A percentile compares a stretch with the other conserved stretches of the same genome.
phyloP scores from a whole-genome alignment of 768 basidiomycete species.

The Nevesoporus exiguus region DNA sequence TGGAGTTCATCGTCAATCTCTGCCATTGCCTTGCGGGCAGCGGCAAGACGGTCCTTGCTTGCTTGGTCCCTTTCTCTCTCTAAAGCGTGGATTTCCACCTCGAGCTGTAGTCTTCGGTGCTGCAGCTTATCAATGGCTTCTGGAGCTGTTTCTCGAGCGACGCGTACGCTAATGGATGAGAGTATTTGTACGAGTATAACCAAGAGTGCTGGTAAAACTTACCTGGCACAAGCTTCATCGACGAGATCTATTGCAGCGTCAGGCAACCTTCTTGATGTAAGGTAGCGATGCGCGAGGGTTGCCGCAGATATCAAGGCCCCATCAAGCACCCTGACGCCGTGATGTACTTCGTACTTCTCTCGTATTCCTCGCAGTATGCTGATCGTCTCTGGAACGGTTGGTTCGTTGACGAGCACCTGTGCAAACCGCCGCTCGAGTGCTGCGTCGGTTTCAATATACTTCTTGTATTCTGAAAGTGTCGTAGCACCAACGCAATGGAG shows the following conservation, averaged over 20 bases:
- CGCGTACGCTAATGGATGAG: slow-evolving; percentile 59
- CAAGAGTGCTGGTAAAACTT: slow-evolving; percentile 20
- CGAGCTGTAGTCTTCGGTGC: slow-evolving; percentile 82
- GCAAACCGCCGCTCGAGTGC: slow-evolving; percentile 91
- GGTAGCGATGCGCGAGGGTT: slow-evolving; percentile 87
- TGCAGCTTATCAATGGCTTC: slow-evolving; percentile 92
- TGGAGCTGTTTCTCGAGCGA: slow-evolving; percentile 91
- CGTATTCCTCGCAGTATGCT: slow-evolving; percentile 91
- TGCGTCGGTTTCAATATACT: slow-evolving; percentile 91
- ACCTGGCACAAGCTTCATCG: slow-evolving; percentile 90
- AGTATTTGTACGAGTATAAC: not conserved
- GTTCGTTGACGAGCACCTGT: slow-evolving; percentile 91
- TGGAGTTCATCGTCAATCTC: slow-evolving; percentile 82
- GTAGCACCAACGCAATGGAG: slow-evolving; percentile 82
- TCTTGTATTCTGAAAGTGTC: slow-evolving; percentile 86
- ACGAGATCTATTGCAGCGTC: slow-evolving; percentile 90
- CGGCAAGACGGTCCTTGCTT: slow-evolving; percentile 75
- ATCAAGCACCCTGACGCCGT: slow-evolving; percentile 87
- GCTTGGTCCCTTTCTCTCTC: slow-evolving; percentile 89
- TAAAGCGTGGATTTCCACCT: slow-evolving; percentile 92
- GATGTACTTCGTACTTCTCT: slow-evolving; percentile 91
- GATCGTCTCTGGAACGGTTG: slow-evolving; percentile 84
- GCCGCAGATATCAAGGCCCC: slow-evolving; percentile 87
- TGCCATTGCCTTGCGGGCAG: slow-evolving; percentile 73
- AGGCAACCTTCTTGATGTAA: slow-evolving; percentile 76